Percentiles rank a stretch among this genome's conserved stretches.
phyloP scores from a whole-genome alignment of 805 yeast species.

The Lipomyces yamadae region DNA sequence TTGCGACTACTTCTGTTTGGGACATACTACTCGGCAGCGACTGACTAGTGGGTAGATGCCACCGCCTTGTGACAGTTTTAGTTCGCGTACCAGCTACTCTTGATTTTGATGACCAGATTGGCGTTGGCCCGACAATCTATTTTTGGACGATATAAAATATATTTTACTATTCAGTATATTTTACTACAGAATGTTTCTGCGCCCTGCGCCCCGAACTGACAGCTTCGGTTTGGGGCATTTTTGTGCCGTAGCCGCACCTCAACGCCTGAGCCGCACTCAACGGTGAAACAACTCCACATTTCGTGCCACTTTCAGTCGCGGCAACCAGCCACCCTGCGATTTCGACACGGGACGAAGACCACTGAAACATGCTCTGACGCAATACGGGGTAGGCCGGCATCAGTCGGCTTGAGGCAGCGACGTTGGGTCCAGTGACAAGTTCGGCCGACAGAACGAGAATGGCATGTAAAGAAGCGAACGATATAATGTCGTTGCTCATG shows the following conservation, averaged over 20 bases:
- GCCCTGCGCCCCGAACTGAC: no score
- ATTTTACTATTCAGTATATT: no score
- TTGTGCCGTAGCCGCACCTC: not conserved
- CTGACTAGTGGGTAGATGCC: no score
- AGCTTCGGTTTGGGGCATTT: no score
- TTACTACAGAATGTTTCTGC: no score
- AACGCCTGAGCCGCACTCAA: constrained; percentile 1
- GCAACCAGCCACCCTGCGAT: not conserved
- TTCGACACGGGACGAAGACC: not conserved
- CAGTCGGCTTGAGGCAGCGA: not conserved
- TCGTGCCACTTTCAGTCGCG: not conserved
- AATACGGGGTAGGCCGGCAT: not conserved
- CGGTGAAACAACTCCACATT: not conserved
- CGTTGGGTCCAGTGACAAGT: not conserved
- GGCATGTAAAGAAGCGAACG: not conserved
- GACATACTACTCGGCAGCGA: no score
- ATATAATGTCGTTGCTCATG: not conserved
- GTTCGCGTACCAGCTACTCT: not conserved
- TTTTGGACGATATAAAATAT: not conserved
- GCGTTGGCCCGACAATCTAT: not conserved
- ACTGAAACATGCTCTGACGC: constrained; percentile 1
- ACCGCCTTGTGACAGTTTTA: no score
- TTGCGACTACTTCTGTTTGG: no score
- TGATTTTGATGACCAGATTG: not conserved
- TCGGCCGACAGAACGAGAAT: not conserved